Conservation (phyloP, 139 green algal species). For the Ettlia oleoabundans region DNA sequence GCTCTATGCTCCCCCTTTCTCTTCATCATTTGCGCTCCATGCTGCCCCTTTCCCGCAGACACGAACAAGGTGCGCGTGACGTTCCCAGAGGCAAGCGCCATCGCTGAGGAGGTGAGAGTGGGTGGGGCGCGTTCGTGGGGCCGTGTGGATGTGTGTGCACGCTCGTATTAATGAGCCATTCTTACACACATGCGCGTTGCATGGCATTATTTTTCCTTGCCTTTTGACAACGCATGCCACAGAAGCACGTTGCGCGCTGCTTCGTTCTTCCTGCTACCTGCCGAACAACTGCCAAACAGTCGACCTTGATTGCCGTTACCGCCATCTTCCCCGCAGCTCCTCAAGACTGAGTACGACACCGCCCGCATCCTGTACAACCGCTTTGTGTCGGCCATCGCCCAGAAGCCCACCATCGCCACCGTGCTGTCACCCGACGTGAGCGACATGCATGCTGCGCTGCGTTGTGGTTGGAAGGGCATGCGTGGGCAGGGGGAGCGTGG, state of each 20-base stretch:
- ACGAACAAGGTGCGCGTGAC: constrained; percentile 76
- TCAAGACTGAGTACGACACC: constrained; percentile 86
- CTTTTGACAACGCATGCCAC: too few relatives aligned
- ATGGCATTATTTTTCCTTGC: too few relatives aligned
- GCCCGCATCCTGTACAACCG: constrained; percentile 92
- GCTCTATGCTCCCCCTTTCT: background rate
- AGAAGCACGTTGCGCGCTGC: background rate
- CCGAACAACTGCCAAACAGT: too few relatives aligned
- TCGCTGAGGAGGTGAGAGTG: constrained; percentile 91
- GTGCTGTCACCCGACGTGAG: constrained; percentile 85
- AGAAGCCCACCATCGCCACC: constrained; percentile 95
- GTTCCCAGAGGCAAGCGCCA: constrained; percentile 71
- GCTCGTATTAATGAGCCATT: too few relatives aligned
- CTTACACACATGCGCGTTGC: too few relatives aligned
- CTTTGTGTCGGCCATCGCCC: constrained; percentile 92
- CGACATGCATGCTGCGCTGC: background rate
- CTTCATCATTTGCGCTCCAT: background rate
- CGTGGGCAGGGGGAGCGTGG: too few relatives aligned
- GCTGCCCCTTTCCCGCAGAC: constrained; percentile 43
- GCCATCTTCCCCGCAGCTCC: constrained; percentile 64
- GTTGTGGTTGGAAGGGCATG: too few relatives aligned
- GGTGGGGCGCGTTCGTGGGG: too few relatives aligned
- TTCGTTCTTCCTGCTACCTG: too few relatives aligned
- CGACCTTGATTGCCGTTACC: background rate
- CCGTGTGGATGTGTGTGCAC: too few relatives aligned